Percentiles rank a stretch among this genome's conserved stretches.
These are phyloP conservation scores for Neurospora sp. DNA, from an alignment of 495 filamentous ascomycete genomes.

Conservation along the genomic window DNA sequence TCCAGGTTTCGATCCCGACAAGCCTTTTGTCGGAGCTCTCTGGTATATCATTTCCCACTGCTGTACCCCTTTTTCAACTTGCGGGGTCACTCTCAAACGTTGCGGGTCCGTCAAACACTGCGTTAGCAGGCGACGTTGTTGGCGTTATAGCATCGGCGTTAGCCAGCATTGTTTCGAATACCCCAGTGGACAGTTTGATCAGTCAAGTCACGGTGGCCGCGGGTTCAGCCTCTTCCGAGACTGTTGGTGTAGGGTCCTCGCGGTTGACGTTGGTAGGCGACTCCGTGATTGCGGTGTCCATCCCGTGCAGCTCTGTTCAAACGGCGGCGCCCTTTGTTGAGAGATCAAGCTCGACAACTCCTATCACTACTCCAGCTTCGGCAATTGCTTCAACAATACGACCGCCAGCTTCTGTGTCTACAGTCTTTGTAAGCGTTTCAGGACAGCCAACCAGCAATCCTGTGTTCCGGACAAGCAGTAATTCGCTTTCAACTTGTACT, in stretches of 20 bases:
- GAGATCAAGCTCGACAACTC: not conserved
- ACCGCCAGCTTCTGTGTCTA: not conserved
- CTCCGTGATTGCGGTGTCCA: conserved; percentile 4
- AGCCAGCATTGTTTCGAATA: conserved; percentile 4
- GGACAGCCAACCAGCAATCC: not conserved
- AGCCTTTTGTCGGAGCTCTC: conserved; percentile 4
- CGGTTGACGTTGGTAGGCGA: conserved; percentile 3
- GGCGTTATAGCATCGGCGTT: conserved; percentile 7
- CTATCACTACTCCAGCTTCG: not conserved
- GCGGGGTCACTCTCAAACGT: conserved; percentile 4
- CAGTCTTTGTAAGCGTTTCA: not conserved
- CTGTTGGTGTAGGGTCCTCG: conserved; percentile 5
- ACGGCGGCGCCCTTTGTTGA: not conserved
- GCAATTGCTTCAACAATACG: not conserved
- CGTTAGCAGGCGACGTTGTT: conserved; percentile 5
- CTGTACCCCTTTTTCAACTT: conserved; percentile 2
- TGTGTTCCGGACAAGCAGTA: not conserved
- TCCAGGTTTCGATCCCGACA: conserved; percentile 5
- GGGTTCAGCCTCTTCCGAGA: not conserved
- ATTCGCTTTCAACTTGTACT: not conserved
- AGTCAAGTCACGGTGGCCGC: conserved; percentile 2
- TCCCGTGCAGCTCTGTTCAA: conserved; percentile 1
- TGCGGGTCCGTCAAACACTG: conserved; percentile 4
- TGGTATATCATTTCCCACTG: conserved; percentile 1
- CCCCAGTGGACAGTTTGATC: conserved; percentile 2